Conservation (phyloP, 208 protist species). For the Entamoeba invadens region DNA sequence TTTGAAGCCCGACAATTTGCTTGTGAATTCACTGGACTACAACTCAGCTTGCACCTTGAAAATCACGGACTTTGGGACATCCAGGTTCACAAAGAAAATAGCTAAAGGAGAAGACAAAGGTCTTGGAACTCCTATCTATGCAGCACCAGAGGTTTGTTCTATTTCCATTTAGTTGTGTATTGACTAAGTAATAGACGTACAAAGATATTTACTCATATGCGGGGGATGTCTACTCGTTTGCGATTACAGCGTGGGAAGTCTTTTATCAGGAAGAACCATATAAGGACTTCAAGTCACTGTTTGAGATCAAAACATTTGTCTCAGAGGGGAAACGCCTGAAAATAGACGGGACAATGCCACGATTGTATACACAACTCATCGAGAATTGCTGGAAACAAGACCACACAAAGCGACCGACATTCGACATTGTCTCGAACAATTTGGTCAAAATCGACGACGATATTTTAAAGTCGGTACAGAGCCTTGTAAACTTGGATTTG, state of each 20-base stretch:
- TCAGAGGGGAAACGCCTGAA: not conserved
- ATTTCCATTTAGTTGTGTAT: no score
- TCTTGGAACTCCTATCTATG: not conserved
- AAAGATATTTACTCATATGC: not conserved
- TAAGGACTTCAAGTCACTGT: not conserved
- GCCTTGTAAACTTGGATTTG: not conserved
- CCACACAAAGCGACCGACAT: not conserved
- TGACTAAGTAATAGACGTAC: no score
- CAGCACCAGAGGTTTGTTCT: not conserved
- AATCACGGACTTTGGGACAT: slow-evolving; percentile 5
- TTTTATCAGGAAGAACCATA: not conserved
- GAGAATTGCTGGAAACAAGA: not conserved
- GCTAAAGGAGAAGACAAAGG: not conserved
- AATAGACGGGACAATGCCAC: not conserved
- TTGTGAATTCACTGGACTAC: not conserved
- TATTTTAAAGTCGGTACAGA: not conserved
- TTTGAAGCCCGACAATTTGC: not conserved
- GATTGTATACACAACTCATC: not conserved
- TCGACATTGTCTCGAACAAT: not conserved
- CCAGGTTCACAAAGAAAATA: not conserved
- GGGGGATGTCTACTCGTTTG: not conserved
- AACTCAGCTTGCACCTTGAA: not conserved
- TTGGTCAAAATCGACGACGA: not conserved
- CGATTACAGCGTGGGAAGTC: not conserved
- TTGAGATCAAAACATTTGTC: not conserved